Conservation (phyloP, 805 yeast species). For the Blastobotrys chiropterorum region DNA sequence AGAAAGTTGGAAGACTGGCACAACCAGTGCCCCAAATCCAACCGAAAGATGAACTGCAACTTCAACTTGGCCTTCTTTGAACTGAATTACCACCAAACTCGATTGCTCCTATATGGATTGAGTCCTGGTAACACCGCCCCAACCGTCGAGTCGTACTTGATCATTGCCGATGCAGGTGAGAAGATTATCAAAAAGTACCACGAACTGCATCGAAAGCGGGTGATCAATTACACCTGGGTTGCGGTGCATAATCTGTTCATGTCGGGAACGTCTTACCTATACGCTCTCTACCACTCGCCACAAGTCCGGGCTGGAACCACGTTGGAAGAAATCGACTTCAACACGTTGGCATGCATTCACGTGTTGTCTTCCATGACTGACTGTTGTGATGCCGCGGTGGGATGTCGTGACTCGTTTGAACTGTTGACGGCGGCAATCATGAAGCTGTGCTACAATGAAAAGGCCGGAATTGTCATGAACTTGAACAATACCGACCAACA, state of each 20-base stretch:
- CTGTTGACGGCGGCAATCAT: slow-evolving; percentile 66
- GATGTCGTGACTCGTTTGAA: slow-evolving; percentile 66
- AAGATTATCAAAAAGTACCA: slow-evolving; percentile 61
- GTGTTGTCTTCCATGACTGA: slow-evolving; percentile 58
- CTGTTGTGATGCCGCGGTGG: slow-evolving; percentile 71
- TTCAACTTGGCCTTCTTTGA: slow-evolving; percentile 66
- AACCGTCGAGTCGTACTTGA: slow-evolving; percentile 45
- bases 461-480: slow-evolving; percentile 15
- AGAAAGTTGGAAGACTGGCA: slow-evolving; percentile 59
- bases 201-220: slow-evolving; percentile 47
- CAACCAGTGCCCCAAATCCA: slow-evolving; percentile 46
- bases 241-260: slow-evolving; percentile 83
- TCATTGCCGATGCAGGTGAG: slow-evolving; percentile 57
- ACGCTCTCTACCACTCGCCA: slow-evolving; percentile 66
- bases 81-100: slow-evolving; percentile 71
- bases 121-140: slow-evolving; percentile 62
- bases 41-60: slow-evolving; percentile 60
- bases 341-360: slow-evolving; percentile 36
- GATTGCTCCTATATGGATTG: slow-evolving; percentile 66
- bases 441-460: slow-evolving; percentile 37
- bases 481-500: slow-evolving; percentile 13
- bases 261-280: slow-evolving; percentile 82
- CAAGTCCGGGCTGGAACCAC: slow-evolving; percentile 43
- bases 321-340: slow-evolving; percentile 45
- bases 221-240: slow-evolving; percentile 85